A percentile compares a stretch with the other conserved stretches of the same genome.
Conservation (phyloP, 257 asterid species). For the Cinchona pubescens region DNA sequence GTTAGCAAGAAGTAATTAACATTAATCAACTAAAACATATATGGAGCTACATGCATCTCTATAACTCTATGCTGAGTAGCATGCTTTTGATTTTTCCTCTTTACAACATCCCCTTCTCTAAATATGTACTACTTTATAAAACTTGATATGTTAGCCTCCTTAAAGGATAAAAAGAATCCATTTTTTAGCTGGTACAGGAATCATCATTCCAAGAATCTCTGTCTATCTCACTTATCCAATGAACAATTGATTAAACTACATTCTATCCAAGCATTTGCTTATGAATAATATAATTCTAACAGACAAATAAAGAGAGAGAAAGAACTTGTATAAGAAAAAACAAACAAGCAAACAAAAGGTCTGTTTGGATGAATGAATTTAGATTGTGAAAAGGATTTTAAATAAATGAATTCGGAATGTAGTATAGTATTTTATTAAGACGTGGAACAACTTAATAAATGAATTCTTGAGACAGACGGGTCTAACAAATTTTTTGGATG, state of each 20-base stretch:
- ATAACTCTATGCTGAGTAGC: background rate
- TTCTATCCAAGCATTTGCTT: background rate
- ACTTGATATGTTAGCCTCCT: conserved; percentile 20
- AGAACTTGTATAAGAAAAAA: background rate
- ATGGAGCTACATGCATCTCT: background rate
- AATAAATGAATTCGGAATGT: too few relatives aligned
- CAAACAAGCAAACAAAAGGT: too few relatives aligned
- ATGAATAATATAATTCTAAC: too few relatives aligned
- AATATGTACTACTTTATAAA: background rate
- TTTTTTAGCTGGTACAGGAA: background rate
- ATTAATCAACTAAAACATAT: background rate
- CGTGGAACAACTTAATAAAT: too few relatives aligned
- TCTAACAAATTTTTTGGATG: background rate
- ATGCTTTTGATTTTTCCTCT: background rate
- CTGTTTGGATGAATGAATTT: too few relatives aligned
- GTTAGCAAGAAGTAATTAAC: background rate
- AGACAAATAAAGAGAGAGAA: too few relatives aligned
- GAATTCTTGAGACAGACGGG: background rate
- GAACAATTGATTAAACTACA: background rate
- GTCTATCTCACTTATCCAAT: background rate
- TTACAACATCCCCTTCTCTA: background rate
- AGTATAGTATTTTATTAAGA: too few relatives aligned
- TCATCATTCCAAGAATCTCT: background rate
- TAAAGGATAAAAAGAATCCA: conserved; percentile 3
- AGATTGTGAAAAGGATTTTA: too few relatives aligned